Percentiles rank a stretch among this genome's conserved stretches.
These are phyloP conservation scores for Didymella segeticola DNA, from an alignment of 2,329 filamentous ascomycete species.

Conservation along the genomic window DNA sequence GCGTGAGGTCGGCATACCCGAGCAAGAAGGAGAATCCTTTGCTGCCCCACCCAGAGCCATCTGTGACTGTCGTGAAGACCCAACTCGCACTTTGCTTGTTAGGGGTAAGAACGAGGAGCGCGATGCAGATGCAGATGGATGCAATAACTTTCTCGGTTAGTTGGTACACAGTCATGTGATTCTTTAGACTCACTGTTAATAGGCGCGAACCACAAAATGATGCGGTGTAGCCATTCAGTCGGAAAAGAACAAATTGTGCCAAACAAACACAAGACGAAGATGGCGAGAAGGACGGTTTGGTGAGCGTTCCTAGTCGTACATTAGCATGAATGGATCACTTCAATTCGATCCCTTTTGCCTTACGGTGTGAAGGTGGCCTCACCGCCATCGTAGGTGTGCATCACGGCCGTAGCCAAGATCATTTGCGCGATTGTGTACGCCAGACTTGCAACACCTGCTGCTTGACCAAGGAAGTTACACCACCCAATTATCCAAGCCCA, in stretches of 20 bases:
- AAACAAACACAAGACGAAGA: conserved; percentile 62
- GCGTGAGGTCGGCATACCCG: conserved; percentile 51
- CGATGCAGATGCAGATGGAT: conserved; percentile 66
- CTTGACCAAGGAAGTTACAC: conserved; percentile 71
- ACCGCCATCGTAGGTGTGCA: conserved; percentile 64
- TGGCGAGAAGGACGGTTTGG: conserved; percentile 65
- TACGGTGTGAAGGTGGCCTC: conserved; percentile 65
- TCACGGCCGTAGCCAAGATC: conserved; percentile 66
- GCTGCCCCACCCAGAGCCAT: conserved; percentile 69
- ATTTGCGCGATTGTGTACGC: conserved; percentile 70
- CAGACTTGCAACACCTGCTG: conserved; percentile 67
- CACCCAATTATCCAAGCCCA: conserved; percentile 73
- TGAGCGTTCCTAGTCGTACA: conserved; percentile 57
- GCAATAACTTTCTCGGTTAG: conserved; percentile 55
- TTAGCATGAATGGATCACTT: conserved; percentile 3
- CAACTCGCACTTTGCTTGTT: conserved; percentile 65
- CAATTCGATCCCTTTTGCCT: conserved; percentile 30
- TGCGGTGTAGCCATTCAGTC: conserved; percentile 64
- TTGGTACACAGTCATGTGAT: neutral
- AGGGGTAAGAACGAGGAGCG: conserved; percentile 64
- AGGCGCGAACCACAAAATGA: conserved; percentile 70
- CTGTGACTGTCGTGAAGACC: conserved; percentile 67
- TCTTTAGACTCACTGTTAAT: conserved; percentile 60
- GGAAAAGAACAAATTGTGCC: conserved; percentile 69
- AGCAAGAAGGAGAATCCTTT: conserved; percentile 68